Percentiles rank a stretch among this genome's conserved stretches.
Conservation (phyloP, 805 yeast genomes). For the Yamadazyma paraphyllophila region DNA sequence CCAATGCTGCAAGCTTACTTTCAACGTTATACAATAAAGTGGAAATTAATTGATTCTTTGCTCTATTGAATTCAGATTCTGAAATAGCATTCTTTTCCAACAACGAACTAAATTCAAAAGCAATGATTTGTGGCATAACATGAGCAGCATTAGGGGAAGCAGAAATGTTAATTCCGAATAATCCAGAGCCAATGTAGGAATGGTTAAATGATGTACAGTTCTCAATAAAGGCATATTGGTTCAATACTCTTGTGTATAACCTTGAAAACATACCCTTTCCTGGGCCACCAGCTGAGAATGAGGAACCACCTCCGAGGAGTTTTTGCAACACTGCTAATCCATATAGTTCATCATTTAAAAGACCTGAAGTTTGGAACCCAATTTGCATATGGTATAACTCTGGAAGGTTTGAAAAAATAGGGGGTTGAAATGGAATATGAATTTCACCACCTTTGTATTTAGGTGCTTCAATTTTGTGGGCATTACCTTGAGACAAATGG, state of each 20-base stretch:
- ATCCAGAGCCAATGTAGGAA: slow-evolving; percentile 84
- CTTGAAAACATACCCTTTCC: slow-evolving; percentile 99
- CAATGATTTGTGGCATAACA: slow-evolving; percentile 75
- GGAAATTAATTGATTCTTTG: slow-evolving; percentile 87
- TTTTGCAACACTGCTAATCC: slow-evolving; percentile 89
- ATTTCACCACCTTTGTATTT: slow-evolving; percentile 50
- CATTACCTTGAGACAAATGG: slow-evolving; percentile 6
- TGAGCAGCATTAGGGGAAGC: slow-evolving; percentile 86
- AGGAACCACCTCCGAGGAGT: slow-evolving; percentile 93
- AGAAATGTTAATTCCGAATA: slow-evolving; percentile 84
- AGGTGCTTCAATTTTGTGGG: slow-evolving; percentile 12
- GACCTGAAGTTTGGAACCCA: slow-evolving; percentile 85
- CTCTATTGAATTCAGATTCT: slow-evolving; percentile 75
- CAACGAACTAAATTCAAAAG: slow-evolving; percentile 39
- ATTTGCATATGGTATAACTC: slow-evolving; percentile 83
- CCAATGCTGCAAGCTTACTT: slow-evolving; percentile 88
- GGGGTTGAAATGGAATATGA: slow-evolving; percentile 37
- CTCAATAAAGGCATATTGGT: slow-evolving; percentile 88
- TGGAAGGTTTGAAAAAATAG: slow-evolving; percentile 52
- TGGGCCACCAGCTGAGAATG: slow-evolving; percentile 98
- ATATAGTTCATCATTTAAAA: slow-evolving; percentile 81
- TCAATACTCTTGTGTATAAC: slow-evolving; percentile 84
- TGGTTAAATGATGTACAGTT: slow-evolving; percentile 86
- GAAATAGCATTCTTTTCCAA: slow-evolving; percentile 48
- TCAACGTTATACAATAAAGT: slow-evolving; percentile 91